Conservation (phyloP, 75 land plant species). For the Cupressus sempervirens region DNA sequence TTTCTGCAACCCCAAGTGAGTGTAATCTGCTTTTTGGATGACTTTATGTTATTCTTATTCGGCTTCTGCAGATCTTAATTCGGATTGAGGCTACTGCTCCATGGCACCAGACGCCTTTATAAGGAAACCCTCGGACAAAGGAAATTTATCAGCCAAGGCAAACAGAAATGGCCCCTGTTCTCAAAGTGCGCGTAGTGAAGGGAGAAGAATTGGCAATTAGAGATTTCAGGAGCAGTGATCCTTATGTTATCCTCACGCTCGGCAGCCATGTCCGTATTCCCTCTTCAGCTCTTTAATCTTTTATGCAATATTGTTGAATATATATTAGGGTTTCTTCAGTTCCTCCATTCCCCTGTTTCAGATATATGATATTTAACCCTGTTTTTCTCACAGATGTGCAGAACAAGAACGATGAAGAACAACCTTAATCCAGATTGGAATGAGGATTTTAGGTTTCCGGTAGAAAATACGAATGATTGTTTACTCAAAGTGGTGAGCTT, state of each 20-base stretch:
- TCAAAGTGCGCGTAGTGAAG: conserved; percentile 72
- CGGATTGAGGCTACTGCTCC: too few species aligned
- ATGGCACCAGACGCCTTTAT: too few species aligned
- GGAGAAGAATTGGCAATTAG: conserved; percentile 69
- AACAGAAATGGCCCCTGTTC: not conserved
- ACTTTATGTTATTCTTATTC: too few species aligned
- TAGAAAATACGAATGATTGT: conserved; percentile 14
- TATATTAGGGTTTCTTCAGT: not conserved
- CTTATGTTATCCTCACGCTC: conserved; percentile 68
- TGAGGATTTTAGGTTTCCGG: conserved; percentile 59
- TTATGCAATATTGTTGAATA: not conserved
- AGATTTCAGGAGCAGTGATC: conserved; percentile 76
- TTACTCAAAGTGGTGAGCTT: not conserved
- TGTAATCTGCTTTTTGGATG: too few species aligned
- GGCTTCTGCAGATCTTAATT: too few species aligned
- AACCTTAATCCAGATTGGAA: conserved; percentile 72
- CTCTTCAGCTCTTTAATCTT: not conserved
- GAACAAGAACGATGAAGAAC: conserved; percentile 48
- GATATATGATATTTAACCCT: not conserved
- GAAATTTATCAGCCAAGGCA: not conserved
- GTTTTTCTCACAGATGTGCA: conserved; percentile 36
- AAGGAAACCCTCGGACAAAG: too few species aligned
- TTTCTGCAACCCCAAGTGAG: too few species aligned
- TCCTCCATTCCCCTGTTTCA: not conserved
- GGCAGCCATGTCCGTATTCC: conserved; percentile 53